Base-by-base conservation (phyloP, 495 filamentous ascomycete species). In the Achaetomiella virescens region DNA sequence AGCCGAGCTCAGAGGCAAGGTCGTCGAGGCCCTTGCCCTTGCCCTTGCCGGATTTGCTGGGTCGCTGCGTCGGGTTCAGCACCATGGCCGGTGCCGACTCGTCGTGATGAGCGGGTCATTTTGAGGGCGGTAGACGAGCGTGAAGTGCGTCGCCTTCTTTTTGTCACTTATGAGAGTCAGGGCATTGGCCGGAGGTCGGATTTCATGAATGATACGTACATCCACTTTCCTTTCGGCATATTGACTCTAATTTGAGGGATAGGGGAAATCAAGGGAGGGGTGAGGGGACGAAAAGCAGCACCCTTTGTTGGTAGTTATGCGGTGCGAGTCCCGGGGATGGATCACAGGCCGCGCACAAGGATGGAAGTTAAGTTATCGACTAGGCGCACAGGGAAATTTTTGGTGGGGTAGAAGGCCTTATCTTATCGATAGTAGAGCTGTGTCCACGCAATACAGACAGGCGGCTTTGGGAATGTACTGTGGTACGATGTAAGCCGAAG, bases 41-140 rank as follows among this genome's bases (percentile, higher is more conserved):
- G 47, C 77, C 78, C 12, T 52, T 60, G 24, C 24, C 24, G 14
- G 43, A 36, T 10, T 44, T 49, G 29, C 73, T 77, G 36, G 72
- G 71, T 9, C 57, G 68, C 50, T 74, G 59, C 48, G 66, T 70
- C 61, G 80, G 71, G 72, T 85, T 81, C 54, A 97, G 80, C 59
- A 96, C 82, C 77, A 92, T 90, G 59, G 87, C 83, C 20, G 90
- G 84, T 48, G 89, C 90, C 48, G 82, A 75, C 54, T 82, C 77
- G 71, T 97, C 89, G 78, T 97, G 84, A 97, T 96, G 58, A 89
- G 79, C 31, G 95, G 95, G 70, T 99, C 95, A 81, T 95, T 86
- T 79, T 97, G 95, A 6, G 92, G 87, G 60, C 95, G 91, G 75
- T 97, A 86, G 61, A 97, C 91, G 66, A 99, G 86, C 58, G 85